Evolutionary conservation across 305 asterid species (phyloP).

Genomic region (Euphrasia arctica): DNA sequence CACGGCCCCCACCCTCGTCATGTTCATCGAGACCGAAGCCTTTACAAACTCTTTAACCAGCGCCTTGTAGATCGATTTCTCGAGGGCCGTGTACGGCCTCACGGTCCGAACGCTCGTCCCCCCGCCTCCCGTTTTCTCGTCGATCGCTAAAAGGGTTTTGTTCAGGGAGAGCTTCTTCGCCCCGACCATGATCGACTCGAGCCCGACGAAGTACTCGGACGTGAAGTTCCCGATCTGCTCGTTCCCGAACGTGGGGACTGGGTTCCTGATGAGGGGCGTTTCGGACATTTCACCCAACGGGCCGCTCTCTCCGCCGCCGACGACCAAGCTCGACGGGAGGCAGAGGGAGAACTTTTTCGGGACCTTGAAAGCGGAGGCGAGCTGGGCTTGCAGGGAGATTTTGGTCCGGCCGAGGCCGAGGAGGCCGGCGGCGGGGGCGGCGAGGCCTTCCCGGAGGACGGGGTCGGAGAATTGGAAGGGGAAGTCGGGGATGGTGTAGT

Average conservation of each 20-base stretch:
- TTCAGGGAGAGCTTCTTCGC: slow-evolving; percentile 30
- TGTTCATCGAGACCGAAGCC: slow-evolving; percentile 32
- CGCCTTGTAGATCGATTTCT: slow-evolving; percentile 31
- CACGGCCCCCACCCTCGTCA: slow-evolving; percentile 30
- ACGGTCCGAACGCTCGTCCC: slow-evolving; percentile 49
- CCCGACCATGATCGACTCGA: slow-evolving; percentile 37
- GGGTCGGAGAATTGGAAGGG: slow-evolving; percentile 44
- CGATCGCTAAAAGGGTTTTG: slow-evolving; percentile 38
- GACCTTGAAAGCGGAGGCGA: slow-evolving; percentile 34
- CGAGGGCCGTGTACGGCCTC: slow-evolving; percentile 38
- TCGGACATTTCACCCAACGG: slow-evolving; percentile 31
- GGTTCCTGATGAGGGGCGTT: slow-evolving; percentile 38
- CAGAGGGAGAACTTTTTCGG: slow-evolving; percentile 37
- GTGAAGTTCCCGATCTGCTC: slow-evolving; percentile 36
- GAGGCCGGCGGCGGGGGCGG: slow-evolving; percentile 27
- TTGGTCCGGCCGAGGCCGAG: slow-evolving; percentile 41
- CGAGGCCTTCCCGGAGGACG: slow-evolving; percentile 29
- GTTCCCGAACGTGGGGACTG: slow-evolving; percentile 27
- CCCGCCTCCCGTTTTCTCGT: slow-evolving; percentile 42
- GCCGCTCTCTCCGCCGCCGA: slow-evolving; percentile 22
- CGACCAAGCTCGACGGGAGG: slow-evolving; percentile 34
- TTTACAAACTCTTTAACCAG: slow-evolving; percentile 37
- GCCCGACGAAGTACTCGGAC: slow-evolving; percentile 35
- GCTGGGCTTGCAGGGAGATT: slow-evolving; percentile 39
- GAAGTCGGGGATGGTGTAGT: slow-evolving; percentile 19